Percentiles rank a stretch among this genome's conserved stretches.
These are phyloP conservation scores for Suillus placidus DNA, from an alignment of 768 basidiomycete species.

Conservation along the genomic window DNA sequence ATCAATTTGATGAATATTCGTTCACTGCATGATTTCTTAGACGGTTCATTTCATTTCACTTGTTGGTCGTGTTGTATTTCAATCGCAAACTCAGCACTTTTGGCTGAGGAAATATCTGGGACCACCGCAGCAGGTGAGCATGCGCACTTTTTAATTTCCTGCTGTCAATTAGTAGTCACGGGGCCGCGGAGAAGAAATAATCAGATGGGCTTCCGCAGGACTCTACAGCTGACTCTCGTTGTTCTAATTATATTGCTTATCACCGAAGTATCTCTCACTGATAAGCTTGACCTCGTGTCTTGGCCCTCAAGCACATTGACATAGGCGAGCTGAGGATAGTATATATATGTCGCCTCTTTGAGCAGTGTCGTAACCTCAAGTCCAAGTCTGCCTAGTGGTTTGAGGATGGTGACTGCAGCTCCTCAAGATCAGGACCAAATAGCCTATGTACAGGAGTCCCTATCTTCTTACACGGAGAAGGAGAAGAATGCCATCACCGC, in stretches of 20 bases:
- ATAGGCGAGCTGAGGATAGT: not conserved
- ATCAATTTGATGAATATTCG: not conserved
- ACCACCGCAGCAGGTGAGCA: not conserved
- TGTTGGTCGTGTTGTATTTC: not conserved
- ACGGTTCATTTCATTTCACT: not conserved
- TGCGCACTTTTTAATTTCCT: not conserved
- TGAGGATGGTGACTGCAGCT: not conserved
- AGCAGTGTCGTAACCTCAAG: not conserved
- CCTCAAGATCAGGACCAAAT: not conserved
- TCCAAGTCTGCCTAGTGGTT: not conserved
- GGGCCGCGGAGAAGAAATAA: not conserved
- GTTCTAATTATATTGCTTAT: slow-evolving; percentile 4
- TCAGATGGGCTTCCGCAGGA: slow-evolving; percentile 2
- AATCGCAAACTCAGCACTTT: not conserved
- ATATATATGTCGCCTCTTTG: slow-evolving; percentile 1
- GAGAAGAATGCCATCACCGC: not conserved
- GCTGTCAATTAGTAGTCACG: not conserved
- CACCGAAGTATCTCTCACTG: not conserved
- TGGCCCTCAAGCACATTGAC: not conserved
- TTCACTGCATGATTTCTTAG: not conserved
- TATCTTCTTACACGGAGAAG: not conserved
- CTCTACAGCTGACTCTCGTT: not conserved
- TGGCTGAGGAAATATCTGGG: not conserved
- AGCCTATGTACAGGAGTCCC: not conserved
- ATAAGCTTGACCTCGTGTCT: not conserved